These are phyloP conservation scores for Canna indica DNA, from an alignment of 176 grass and related monocot species.

Conservation along the genomic window DNA sequence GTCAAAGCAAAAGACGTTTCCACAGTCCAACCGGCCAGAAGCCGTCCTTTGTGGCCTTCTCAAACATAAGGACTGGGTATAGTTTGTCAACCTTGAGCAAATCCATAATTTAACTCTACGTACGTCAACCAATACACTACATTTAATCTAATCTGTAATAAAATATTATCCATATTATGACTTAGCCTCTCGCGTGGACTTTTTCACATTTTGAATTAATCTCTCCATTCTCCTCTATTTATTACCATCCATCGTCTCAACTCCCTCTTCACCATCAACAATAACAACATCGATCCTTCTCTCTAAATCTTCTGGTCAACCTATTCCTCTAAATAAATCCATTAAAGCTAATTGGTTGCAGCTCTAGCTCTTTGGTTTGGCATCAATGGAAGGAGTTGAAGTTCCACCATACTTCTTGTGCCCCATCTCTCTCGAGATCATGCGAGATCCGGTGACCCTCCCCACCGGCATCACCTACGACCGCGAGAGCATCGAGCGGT, in stretches of 20 bases:
- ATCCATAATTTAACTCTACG: neutral
- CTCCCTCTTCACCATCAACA: neutral
- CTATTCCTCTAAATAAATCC: neutral
- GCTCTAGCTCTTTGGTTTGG: too few species aligned
- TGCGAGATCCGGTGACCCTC: constrained; percentile 84
- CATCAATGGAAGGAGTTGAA: constrained; percentile 31
- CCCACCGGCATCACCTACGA: constrained; percentile 95
- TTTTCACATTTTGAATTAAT: neutral
- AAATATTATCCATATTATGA: neutral
- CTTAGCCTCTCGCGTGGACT: neutral
- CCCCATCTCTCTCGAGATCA: constrained; percentile 82
- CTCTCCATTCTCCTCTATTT: neutral
- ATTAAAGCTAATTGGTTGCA: too few species aligned
- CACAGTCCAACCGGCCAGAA: neutral
- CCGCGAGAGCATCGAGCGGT: constrained; percentile 80
- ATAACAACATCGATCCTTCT: neutral
- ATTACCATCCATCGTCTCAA: neutral
- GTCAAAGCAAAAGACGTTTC: neutral
- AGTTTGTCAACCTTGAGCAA: neutral
- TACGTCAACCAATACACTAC: neutral
- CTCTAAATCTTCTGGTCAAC: neutral
- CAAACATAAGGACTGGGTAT: neutral
- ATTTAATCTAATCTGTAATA: too few species aligned
- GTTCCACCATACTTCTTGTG: constrained; percentile 79
- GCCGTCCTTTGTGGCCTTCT: neutral